These are phyloP conservation scores for Monosporascus sp. DNA, from an alignment of 2,329 filamentous ascomycete genomes.

Conservation along the genomic window DNA sequence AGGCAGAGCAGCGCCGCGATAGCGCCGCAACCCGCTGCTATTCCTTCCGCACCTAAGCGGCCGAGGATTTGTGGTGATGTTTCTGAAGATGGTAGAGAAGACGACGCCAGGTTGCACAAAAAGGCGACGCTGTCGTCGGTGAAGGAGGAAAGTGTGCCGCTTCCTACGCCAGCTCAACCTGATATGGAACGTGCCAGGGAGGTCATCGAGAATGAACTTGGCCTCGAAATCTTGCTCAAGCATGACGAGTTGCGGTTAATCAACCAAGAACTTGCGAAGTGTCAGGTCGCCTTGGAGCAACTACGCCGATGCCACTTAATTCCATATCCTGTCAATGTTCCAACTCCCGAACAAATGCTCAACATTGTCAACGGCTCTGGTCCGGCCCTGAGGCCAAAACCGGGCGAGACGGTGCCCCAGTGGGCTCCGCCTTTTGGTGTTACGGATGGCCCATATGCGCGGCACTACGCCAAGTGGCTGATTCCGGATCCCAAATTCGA, in stretches of 20 bases:
- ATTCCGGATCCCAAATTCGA: constrained; percentile 86
- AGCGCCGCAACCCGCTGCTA: constrained; percentile 19
- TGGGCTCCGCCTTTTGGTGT: constrained; percentile 89
- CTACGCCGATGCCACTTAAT: constrained; percentile 87
- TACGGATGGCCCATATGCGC: constrained; percentile 83
- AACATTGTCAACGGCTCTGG: constrained; percentile 72
- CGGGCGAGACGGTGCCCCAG: constrained; percentile 61
- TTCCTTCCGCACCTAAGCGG: constrained; percentile 35
- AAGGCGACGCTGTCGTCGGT: constrained; percentile 18
- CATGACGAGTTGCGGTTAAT: constrained; percentile 92
- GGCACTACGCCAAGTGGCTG: constrained; percentile 94
- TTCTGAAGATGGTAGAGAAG: constrained; percentile 17
- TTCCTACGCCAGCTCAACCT: constrained; percentile 9
- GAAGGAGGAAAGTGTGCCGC: constrained; percentile 8
- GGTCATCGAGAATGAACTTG: constrained; percentile 78
- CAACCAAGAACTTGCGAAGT: constrained; percentile 94
- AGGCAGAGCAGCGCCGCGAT: constrained; percentile 28
- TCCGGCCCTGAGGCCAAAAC: constrained; percentile 55
- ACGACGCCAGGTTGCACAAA: constrained; percentile 25
- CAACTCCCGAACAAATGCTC: constrained; percentile 61
- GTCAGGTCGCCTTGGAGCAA: constrained; percentile 88
- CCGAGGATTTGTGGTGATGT: constrained; percentile 30
- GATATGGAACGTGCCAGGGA: constrained; percentile 56
- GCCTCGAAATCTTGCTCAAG: constrained; percentile 86
- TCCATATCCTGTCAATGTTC: constrained; percentile 72